Percentiles rank a stretch among this genome's conserved stretches.
Evolutionary conservation across 306 rosid genomes (phyloP).

Genomic region (Spatholobus suberectus): DNA sequence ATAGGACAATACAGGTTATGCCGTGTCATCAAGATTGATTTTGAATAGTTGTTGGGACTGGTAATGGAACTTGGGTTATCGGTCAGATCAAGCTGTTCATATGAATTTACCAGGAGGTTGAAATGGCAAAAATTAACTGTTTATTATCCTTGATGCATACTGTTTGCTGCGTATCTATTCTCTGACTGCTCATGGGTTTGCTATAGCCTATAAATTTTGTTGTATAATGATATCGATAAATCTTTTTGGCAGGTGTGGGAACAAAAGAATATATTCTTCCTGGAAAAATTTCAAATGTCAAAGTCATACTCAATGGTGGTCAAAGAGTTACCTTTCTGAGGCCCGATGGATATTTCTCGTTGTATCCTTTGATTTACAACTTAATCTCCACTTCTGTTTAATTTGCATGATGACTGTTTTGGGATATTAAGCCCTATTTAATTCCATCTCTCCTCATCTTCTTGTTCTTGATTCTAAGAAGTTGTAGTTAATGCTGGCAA

Average conservation of each 20-base stretch:
- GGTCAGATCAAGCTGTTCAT: conserved; percentile 24
- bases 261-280: conserved; percentile 70
- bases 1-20: background rate
- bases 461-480: conserved; percentile 6
- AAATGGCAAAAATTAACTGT: conserved; percentile 22
- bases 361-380: conserved; percentile 72
- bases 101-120: background rate
- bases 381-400: background rate
- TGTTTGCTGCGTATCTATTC: conserved; percentile 15
- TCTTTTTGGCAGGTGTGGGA: conserved; percentile 64
- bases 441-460: conserved; percentile 22
- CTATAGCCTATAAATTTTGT: background rate
- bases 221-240: conserved; percentile 2
- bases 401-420: conserved; percentile 29
- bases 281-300: conserved; percentile 77
- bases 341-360: conserved; percentile 95
- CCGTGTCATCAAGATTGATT: conserved; percentile 13
- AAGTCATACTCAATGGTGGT: conserved; percentile 94
- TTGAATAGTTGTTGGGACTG: conserved; percentile 22
- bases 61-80: conserved; percentile 10
- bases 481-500: conserved; percentile 23
- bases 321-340: conserved; percentile 87
- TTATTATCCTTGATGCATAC: conserved; percentile 13
- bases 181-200: conserved; percentile 1
- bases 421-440: conserved; percentile 5